A percentile compares a stretch with the other conserved stretches of the same genome.
These are phyloP conservation scores for Magnusiomyces suaveolens DNA, from an alignment of 1,139 yeast species.

Conservation along the genomic window DNA sequence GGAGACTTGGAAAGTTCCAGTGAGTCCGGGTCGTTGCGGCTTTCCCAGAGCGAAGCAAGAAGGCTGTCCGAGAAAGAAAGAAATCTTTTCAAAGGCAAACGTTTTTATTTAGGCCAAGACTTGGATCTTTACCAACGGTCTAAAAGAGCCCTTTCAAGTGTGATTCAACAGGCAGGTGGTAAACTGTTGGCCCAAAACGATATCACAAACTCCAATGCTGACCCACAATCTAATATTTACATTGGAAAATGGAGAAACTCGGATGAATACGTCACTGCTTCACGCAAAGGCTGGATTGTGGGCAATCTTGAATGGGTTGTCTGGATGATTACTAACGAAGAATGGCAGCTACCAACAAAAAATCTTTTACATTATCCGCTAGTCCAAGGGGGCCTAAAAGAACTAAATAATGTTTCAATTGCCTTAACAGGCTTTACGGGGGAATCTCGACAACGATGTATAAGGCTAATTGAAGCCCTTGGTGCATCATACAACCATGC, in stretches of 20 bases:
- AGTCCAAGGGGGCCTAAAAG: conserved; percentile 45
- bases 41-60: conserved; percentile 17
- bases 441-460: conserved; percentile 65
- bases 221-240: conserved; percentile 39
- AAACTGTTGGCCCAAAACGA: conserved; percentile 26
- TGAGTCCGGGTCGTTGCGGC: conserved; percentile 16
- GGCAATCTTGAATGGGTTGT: conserved; percentile 10
- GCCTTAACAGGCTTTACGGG: conserved; percentile 79
- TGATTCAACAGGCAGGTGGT: conserved; percentile 24
- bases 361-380: conserved; percentile 64
- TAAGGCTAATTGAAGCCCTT: conserved; percentile 50
- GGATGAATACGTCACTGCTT: conserved; percentile 37
- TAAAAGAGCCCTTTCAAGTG: conserved; percentile 9
- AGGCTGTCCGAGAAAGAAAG: background rate
- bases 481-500: conserved; percentile 69
- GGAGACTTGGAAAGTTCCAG: conserved; percentile 2
- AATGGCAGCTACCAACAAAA: conserved; percentile 49
- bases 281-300: conserved; percentile 6
- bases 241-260: conserved; percentile 60
- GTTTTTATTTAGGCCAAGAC: conserved; percentile 18
- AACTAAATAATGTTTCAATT: conserved; percentile 44
- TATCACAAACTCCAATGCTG: background rate
- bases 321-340: conserved; percentile 44
- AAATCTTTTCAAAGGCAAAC: conserved; percentile 16
- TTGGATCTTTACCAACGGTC: conserved; percentile 25